These are phyloP conservation scores for Dothideomycetidae sp. DNA, from an alignment of 2,329 filamentous ascomycete genomes.

Conservation along the genomic window DNA sequence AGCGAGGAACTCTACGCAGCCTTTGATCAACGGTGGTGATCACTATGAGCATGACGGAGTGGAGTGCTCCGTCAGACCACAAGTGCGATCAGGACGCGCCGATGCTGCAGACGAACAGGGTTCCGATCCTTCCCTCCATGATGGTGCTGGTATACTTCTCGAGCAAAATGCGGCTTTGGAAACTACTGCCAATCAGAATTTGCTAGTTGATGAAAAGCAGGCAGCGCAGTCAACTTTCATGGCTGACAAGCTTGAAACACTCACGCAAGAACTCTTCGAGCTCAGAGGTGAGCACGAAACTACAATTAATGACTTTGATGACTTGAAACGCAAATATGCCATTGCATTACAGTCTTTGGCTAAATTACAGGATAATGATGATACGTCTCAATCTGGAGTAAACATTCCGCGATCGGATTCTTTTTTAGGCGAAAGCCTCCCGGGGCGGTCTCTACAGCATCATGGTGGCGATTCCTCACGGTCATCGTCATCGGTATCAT, in stretches of 20 bases:
- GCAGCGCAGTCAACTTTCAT: constrained; percentile 67
- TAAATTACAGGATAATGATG: constrained; percentile 58
- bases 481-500: constrained; percentile 88
- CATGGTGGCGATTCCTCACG: constrained; percentile 65
- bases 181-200: constrained; percentile 4
- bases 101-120: background rate
- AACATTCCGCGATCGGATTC: constrained; percentile 54
- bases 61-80: background rate
- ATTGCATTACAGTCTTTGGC: constrained; percentile 69
- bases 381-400: constrained; percentile 50
- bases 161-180: background rate
- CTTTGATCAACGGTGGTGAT: constrained; percentile 2
- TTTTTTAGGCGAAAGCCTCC: constrained; percentile 58
- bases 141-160: constrained; percentile 2
- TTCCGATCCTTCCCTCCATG: background rate
- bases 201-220: constrained; percentile 18
- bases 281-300: constrained; percentile 81
- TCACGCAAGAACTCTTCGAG: constrained; percentile 83
- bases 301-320: constrained; percentile 65
- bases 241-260: constrained; percentile 79
- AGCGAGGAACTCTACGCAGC: background rate
- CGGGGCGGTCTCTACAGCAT: constrained; percentile 45
- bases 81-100: background rate
- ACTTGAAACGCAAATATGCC: constrained; percentile 78
- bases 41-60: constrained; percentile 1